Evolutionary conservation across 257 asterid species (phyloP), one percentile per base, ranked within the genome.

Genomic region (Paulownia fortunei): DNA sequence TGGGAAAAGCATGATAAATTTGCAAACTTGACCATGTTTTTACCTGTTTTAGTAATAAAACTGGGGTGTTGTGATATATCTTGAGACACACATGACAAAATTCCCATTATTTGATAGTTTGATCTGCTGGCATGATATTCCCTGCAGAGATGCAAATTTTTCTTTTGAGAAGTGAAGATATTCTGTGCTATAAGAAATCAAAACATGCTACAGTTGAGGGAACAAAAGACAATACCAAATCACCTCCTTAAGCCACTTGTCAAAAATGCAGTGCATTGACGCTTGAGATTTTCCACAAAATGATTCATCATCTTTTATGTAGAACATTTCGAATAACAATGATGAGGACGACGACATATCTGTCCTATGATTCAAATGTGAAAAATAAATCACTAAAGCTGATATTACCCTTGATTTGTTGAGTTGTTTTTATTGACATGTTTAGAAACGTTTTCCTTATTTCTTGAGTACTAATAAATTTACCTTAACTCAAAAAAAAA

Each of bases 111-210:
- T 37, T 66, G 87, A 47, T 44, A n/a, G 77, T 55, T 42, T 62
- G n/a, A 56, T 62, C 44, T 76, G 42, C 23, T 68, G 60, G 39
- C 56, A 44, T 42, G 9, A 34, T 75, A 76, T 74, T 84, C 82
- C 42, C 46, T 61, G 72, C 72, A 42, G 80, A 71, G 63, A 55
- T 64, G 58, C 69, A 59, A 47, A 62, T 76, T 75, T 75, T 58
- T 66, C 84, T 86, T 84, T 83, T 69, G 15, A 69, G 81, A 65
- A 63, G 24, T 39, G 62, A 12, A 76, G 18, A 59, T 63, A 67
- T 73, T 65, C 21, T 37, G 24, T 76, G 85, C 74, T 66, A 12
- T 36, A 63, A 71, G 42, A 75, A 56, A 71, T 73, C 81, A 71
- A 77, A 68, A 84, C 79, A 64, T 77, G 83, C 82, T 70, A 44